A percentile compares a stretch with the other conserved stretches of the same genome.
These are phyloP conservation scores for Collybiopsis confluens DNA, from an alignment of 768 basidiomycete genomes.

Conservation along the genomic window DNA sequence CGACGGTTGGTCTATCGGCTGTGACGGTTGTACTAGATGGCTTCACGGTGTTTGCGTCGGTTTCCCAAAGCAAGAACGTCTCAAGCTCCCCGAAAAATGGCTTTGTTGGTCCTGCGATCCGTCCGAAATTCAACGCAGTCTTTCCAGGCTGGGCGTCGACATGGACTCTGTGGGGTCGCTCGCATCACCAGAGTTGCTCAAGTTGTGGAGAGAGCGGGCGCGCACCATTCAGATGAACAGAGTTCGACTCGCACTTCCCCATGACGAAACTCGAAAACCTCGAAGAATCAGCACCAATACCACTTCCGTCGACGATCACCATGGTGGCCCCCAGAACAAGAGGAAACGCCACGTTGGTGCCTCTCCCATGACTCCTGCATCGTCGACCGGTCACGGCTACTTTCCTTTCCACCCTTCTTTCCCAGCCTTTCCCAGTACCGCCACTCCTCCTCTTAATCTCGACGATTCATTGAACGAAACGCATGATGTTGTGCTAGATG, in stretches of 20 bases:
- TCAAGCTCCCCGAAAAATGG: slow-evolving; percentile 7
- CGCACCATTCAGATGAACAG: background rate
- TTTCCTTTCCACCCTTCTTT: no score
- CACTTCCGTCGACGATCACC: no score
- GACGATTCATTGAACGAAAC: slow-evolving; percentile 14
- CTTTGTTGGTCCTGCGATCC: slow-evolving; percentile 4
- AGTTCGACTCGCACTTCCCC: background rate
- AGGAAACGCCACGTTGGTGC: no score
- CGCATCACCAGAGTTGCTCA: background rate
- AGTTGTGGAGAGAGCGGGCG: background rate
- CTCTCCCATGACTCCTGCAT: no score
- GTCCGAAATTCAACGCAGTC: background rate
- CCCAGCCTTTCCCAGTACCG: no score
- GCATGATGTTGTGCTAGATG: slow-evolving; percentile 40
- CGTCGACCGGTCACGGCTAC: no score
- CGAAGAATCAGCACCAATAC: no score
- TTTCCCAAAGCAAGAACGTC: background rate
- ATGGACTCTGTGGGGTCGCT: background rate
- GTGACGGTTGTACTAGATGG: slow-evolving; percentile 7
- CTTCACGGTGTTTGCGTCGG: slow-evolving; percentile 5
- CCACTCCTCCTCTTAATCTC: background rate
- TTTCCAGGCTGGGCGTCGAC: background rate
- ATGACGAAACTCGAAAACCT: no score
- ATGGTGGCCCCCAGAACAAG: no score
- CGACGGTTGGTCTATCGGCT: slow-evolving; percentile 7